Evolutionary conservation across 331 rosid species (phyloP).

Genomic region (Rosa hybrid): DNA sequence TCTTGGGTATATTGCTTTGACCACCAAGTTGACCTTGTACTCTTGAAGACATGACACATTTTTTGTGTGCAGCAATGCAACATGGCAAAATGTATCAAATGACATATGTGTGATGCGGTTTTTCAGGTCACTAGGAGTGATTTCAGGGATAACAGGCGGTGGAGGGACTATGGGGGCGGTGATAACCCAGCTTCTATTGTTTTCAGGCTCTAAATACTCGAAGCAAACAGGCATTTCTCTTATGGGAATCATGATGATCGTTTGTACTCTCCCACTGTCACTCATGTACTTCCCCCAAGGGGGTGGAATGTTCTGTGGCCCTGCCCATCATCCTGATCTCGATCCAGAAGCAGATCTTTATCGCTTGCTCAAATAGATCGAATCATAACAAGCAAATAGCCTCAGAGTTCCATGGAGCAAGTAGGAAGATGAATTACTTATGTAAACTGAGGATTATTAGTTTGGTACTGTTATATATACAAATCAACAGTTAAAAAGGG

Average conservation of each 20-base stretch:
- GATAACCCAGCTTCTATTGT: slow-evolving; percentile 47
- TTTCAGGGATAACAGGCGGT: slow-evolving; percentile 68
- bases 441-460: background rate
- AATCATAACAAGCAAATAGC: background rate
- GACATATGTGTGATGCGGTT: background rate
- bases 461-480: background rate
- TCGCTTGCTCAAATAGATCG: slow-evolving; percentile 23
- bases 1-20: background rate
- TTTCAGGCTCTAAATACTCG: slow-evolving; percentile 40
- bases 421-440: background rate
- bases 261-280: slow-evolving; percentile 44
- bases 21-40: background rate
- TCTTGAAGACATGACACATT: background rate
- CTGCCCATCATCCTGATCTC: slow-evolving; percentile 14
- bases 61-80: background rate
- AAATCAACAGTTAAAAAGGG: background rate
- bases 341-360: slow-evolving; percentile 18
- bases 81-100: background rate
- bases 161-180: slow-evolving; percentile 67
- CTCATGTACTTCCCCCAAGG: slow-evolving; percentile 46
- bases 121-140: slow-evolving; percentile 62
- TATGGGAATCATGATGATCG: slow-evolving; percentile 50
- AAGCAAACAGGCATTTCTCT: slow-evolving; percentile 58
- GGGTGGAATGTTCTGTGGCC: slow-evolving; percentile 65
- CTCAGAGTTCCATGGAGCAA: background rate